A percentile compares a stretch with the other conserved stretches of the same genome.
These are phyloP conservation scores for Actinidia arguta DNA, from an alignment of 179 eudicot species.

Conservation along the genomic window DNA sequence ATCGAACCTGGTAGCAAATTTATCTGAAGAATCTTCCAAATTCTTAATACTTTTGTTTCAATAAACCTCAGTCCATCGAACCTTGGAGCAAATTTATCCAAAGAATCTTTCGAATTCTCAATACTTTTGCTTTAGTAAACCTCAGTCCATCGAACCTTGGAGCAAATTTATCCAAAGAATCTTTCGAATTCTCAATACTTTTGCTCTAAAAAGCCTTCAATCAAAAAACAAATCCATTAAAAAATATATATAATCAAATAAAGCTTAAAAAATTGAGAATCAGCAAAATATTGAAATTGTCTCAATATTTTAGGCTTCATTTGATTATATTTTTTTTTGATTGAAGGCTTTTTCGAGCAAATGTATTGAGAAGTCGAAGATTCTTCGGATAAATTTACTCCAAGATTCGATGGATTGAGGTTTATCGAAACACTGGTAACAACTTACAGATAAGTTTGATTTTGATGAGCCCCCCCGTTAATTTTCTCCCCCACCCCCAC, in stretches of 20 bases:
- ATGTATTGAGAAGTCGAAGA: neutral
- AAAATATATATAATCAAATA: neutral
- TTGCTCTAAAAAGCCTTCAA: conserved; percentile 5
- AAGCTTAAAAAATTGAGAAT: too few species aligned
- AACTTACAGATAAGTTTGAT: too few species aligned
- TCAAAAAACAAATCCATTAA: neutral
- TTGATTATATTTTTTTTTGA: neutral
- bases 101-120: conserved; percentile 8
- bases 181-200: neutral
- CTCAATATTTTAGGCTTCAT: too few species aligned
- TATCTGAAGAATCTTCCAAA: too few species aligned
- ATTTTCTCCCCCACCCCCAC: too few species aligned
- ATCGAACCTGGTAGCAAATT: too few species aligned
- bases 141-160: conserved; percentile 58
- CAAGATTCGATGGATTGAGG: conserved; percentile 57
- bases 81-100: conserved; percentile 50
- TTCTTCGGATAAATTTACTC: conserved; percentile 45
- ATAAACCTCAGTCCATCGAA: conserved; percentile 61
- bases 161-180: conserved; percentile 42
- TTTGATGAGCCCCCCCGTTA: too few species aligned
- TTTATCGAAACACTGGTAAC: conserved; percentile 67
- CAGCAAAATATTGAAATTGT: too few species aligned
- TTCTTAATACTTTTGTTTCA: too few species aligned
- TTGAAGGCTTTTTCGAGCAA: conserved; percentile 6
- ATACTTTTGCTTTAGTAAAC: neutral